Evolutionary conservation across 2,329 filamentous ascomycete genomes (phyloP).

Genomic region (Graphium sp.): DNA sequence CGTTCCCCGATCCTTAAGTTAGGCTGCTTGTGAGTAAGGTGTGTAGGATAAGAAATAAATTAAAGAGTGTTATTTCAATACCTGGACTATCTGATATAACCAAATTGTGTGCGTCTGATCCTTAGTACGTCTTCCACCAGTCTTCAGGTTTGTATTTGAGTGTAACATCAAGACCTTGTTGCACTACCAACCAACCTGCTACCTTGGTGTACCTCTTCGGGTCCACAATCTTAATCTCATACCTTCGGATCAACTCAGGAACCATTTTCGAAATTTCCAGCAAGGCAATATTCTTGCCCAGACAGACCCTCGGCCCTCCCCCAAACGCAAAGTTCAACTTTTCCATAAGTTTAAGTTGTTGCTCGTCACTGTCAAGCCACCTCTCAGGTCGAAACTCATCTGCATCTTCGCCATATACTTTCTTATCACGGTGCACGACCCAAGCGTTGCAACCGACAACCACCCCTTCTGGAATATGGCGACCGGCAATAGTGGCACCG

Average conservation of each 20-base stretch:
- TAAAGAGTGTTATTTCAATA: too few species aligned
- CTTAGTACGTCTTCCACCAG: too few species aligned
- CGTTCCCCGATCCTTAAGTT: too few species aligned
- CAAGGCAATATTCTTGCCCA: constrained; percentile 30
- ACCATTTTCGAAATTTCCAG: constrained; percentile 33
- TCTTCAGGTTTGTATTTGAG: too few species aligned
- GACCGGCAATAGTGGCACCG: constrained; percentile 13
- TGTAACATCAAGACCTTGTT: too few species aligned
- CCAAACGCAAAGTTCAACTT: constrained; percentile 32
- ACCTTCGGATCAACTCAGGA: constrained; percentile 21
- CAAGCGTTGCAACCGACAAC: constrained; percentile 30
- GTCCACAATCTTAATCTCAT: constrained; percentile 14
- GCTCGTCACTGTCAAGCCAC: constrained; percentile 24
- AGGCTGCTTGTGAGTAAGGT: too few species aligned
- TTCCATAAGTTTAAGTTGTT: too few species aligned
- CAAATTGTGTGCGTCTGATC: too few species aligned
- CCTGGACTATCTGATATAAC: too few species aligned
- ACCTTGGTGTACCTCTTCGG: too few species aligned
- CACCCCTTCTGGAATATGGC: constrained; percentile 15
- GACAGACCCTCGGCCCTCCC: constrained; percentile 26
- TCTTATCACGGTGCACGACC: constrained; percentile 23
- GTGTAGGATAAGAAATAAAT: too few species aligned
- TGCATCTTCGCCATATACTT: constrained; percentile 22
- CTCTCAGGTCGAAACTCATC: constrained; percentile 28
- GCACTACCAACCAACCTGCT: too few species aligned